Percentiles rank a stretch among this genome's conserved stretches.
Conservation (phyloP, 2,329 filamentous ascomycete genomes). For the Monilinia aucupariae region DNA sequence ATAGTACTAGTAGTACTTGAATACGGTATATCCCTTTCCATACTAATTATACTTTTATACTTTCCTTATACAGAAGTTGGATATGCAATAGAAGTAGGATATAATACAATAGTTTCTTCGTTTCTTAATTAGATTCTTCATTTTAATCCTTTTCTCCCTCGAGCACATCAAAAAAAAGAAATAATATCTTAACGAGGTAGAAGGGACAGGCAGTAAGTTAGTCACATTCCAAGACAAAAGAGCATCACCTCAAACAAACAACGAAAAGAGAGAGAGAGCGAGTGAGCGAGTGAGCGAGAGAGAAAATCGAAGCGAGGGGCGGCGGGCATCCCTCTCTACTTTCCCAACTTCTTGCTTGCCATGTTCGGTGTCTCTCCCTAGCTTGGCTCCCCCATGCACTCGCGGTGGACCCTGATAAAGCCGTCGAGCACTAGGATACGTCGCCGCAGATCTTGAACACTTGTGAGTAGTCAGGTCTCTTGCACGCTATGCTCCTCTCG, state of each 20-base stretch:
- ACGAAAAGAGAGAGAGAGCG: background rate
- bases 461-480: background rate
- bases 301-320: conserved; percentile 2
- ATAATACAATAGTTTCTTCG: background rate
- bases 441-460: conserved; percentile 9
- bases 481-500: conserved; percentile 5
- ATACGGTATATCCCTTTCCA: too few relatives aligned
- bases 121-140: background rate
- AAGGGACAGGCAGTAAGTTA: too few relatives aligned
- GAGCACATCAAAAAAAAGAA: too few relatives aligned
- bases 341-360: background rate
- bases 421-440: conserved; percentile 11
- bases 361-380: conserved; percentile 4
- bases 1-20: too few relatives aligned
- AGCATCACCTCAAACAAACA: background rate
- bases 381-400: conserved; percentile 3
- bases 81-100: too few relatives aligned
- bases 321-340: background rate
- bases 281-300: too few relatives aligned
- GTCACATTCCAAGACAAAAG: background rate
- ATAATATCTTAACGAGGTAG: too few relatives aligned
- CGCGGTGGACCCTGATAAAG: conserved; percentile 12
- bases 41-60: too few relatives aligned
- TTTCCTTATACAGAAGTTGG: background rate
- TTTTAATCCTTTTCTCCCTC: background rate